These are phyloP conservation scores for Urostyla sp. DNA, from an alignment of 73 alveolate species.

Conservation along the genomic window DNA sequence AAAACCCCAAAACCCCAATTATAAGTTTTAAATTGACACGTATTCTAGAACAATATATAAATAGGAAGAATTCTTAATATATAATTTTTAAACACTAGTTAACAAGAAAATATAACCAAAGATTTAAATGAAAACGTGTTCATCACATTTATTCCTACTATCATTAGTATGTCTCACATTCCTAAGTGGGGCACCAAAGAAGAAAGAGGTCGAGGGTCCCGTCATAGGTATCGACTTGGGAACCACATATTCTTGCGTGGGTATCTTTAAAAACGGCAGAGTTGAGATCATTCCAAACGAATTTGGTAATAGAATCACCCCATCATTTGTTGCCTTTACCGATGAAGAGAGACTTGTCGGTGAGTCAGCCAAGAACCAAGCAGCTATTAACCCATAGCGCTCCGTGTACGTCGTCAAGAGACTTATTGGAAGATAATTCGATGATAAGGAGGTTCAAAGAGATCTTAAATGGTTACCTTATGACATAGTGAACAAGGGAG, in stretches of 20 bases:
- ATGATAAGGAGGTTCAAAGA: conserved; percentile 78
- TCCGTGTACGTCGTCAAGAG: conserved; percentile 91
- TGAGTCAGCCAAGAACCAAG: conserved; percentile 83
- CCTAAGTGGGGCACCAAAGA: background rate
- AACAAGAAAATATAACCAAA: too few species aligned
- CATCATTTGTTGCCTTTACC: conserved; percentile 91
- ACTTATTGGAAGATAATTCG: conserved; percentile 88
- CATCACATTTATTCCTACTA: too few species aligned
- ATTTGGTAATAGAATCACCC: conserved; percentile 85
- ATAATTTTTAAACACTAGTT: too few species aligned
- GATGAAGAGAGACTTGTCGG: conserved; percentile 85
- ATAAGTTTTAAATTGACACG: too few species aligned
- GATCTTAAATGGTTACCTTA: conserved; percentile 90
- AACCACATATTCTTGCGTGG: conserved; percentile 91
- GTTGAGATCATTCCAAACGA: conserved; percentile 87
- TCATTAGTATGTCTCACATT: too few species aligned
- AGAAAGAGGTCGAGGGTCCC: too few species aligned
- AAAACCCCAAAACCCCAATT: too few species aligned
- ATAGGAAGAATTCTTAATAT: too few species aligned
- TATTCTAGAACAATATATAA: too few species aligned
- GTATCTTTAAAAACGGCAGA: conserved; percentile 75
- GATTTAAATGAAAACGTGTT: too few species aligned
- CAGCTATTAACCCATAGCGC: conserved; percentile 82
- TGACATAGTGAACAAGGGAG: conserved; percentile 81
- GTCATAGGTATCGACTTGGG: conserved; percentile 89